Evolutionary conservation across 2,329 filamentous ascomycete species (phyloP).

Genomic region (Aspergillus pseudoglaucus): DNA sequence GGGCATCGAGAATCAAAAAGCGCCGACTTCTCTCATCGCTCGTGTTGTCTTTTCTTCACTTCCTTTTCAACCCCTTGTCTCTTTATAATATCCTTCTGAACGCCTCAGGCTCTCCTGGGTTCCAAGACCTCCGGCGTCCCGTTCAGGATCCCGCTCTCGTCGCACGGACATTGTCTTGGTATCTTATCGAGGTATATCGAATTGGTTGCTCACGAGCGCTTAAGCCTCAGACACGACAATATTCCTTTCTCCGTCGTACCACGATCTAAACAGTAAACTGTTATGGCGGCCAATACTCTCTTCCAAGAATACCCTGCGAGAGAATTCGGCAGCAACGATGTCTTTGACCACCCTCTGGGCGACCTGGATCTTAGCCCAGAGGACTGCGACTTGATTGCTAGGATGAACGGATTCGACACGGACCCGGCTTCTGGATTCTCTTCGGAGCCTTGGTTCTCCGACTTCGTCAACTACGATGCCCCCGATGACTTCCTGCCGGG

Average conservation of each 20-base stretch:
- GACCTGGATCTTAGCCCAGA: slow-evolving; percentile 24
- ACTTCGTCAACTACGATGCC: slow-evolving; percentile 17
- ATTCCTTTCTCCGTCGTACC: neutral
- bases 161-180: neutral
- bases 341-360: slow-evolving; percentile 23
- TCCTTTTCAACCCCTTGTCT: neutral
- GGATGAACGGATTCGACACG: slow-evolving; percentile 17
- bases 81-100: neutral
- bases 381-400: slow-evolving; percentile 20
- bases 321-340: slow-evolving; percentile 29
- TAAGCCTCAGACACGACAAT: neutral
- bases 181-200: neutral
- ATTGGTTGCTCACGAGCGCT: slow-evolving; percentile 10
- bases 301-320: slow-evolving; percentile 14
- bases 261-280: neutral
- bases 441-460: slow-evolving; percentile 18
- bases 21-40: neutral
- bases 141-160: neutral
- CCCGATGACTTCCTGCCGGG: slow-evolving; percentile 12
- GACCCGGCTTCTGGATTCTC: slow-evolving; percentile 12
- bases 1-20: neutral
- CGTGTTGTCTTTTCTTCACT: neutral
- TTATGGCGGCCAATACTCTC: neutral
- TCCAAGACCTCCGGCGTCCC: neutral
- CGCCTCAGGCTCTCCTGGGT: neutral